phyloP scores from a whole-genome alignment of 2,329 filamentous ascomycete genomes.

The Lasiodiplodia sp. region DNA sequence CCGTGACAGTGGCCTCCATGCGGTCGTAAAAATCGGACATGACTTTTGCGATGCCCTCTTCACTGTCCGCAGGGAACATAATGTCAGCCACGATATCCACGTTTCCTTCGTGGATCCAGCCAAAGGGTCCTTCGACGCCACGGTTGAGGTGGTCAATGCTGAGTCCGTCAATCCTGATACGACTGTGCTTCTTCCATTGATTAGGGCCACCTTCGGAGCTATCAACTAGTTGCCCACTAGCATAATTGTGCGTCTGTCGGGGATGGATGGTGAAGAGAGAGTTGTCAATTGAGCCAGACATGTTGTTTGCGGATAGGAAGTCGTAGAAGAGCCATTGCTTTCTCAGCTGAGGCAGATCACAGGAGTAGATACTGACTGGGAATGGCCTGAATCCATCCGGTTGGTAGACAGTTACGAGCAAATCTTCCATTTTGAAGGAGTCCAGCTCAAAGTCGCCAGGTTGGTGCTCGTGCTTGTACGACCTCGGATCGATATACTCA shows the following conservation, averaged over 20 bases:
- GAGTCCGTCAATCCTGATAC: constrained; percentile 88
- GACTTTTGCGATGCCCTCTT: constrained; percentile 90
- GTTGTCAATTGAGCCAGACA: constrained; percentile 94
- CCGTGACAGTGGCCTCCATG: constrained; percentile 88
- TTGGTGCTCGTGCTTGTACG: constrained; percentile 84
- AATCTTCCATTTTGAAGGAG: constrained; percentile 93
- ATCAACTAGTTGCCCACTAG: constrained; percentile 67
- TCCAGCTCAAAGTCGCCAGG: constrained; percentile 97
- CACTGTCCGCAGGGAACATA: constrained; percentile 87
- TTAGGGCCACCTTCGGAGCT: constrained; percentile 68
- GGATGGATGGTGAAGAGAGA: constrained; percentile 98
- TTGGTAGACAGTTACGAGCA: constrained; percentile 90
- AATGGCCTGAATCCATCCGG: constrained; percentile 92
- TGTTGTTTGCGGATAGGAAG: constrained; percentile 91
- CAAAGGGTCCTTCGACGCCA: constrained; percentile 90
- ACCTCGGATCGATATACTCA: constrained; percentile 78
- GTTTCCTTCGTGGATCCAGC: constrained; percentile 97
- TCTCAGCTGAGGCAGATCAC: constrained; percentile 87
- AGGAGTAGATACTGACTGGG: constrained; percentile 93
- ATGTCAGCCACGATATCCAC: constrained; percentile 97
- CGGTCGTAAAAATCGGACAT: constrained; percentile 98
- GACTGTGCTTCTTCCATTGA: constrained; percentile 94
- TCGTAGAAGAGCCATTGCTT: constrained; percentile 99
- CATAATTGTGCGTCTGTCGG: constrained; percentile 82
- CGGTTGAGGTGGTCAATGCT: constrained; percentile 96